A percentile compares a stretch with the other conserved stretches of the same genome.
phyloP scores from a whole-genome alignment of 176 grass and related monocot genomes.

The Oryza meyeriana region DNA sequence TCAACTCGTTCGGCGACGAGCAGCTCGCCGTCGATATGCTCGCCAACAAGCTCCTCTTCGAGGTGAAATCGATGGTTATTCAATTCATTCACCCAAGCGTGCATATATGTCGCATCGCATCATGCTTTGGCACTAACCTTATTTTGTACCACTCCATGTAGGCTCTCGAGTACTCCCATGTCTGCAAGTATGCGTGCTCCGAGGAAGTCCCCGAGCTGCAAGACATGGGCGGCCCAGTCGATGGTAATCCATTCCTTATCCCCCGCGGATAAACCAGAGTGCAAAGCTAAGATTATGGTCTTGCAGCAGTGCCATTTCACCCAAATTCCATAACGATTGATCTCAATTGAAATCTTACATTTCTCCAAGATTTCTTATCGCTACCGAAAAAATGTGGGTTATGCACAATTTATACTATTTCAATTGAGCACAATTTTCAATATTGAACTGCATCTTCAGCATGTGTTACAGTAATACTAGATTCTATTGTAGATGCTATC shows the following conservation, averaged over 20 bases:
- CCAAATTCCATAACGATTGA: too few relatives aligned
- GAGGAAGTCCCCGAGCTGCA: constrained; percentile 95
- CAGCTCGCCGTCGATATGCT: constrained; percentile 96
- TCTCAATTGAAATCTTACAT: too few relatives aligned
- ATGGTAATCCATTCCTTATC: constrained; percentile 48
- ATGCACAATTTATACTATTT: too few relatives aligned
- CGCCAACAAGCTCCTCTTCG: constrained; percentile 88
- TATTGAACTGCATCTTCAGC: background rate
- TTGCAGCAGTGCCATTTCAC: too few relatives aligned
- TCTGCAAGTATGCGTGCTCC: constrained; percentile 98
- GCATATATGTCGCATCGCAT: background rate
- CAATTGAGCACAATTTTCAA: background rate
- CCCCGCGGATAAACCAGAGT: too few relatives aligned
- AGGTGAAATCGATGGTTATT: constrained; percentile 15
- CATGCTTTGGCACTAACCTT: background rate
- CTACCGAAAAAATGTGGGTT: too few relatives aligned
- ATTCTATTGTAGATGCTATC: background rate
- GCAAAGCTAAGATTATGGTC: too few relatives aligned
- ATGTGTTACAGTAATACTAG: background rate
- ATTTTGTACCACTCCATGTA: background rate
- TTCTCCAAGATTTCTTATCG: too few relatives aligned
- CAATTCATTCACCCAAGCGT: background rate
- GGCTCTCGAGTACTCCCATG: constrained; percentile 87
- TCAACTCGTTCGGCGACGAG: constrained; percentile 95
- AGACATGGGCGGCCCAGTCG: constrained; percentile 92